phyloP scores from a whole-genome alignment of 345 rosid species.

The Eucalyptus erythrocorys region DNA sequence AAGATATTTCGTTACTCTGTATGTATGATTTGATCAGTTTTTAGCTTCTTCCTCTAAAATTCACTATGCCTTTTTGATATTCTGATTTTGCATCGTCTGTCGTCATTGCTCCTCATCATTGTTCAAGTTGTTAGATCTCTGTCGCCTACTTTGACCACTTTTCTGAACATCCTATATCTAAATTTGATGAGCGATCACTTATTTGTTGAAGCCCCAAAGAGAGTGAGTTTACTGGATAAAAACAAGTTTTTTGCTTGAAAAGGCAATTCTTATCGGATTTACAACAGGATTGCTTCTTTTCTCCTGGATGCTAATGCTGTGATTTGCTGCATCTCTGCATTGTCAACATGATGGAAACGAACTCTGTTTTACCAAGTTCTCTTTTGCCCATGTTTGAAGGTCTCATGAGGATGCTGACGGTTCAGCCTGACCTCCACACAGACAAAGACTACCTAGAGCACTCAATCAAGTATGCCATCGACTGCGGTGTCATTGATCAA shows the following conservation, averaged over 20 bases:
- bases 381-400: constrained; percentile 24
- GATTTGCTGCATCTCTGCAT: not conserved
- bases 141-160: not conserved
- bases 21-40: not conserved
- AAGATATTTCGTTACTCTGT: not conserved
- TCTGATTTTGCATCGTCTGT: not conserved
- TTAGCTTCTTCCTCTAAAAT: not conserved
- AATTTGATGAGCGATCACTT: not conserved
- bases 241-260: not conserved
- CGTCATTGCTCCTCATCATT: not conserved
- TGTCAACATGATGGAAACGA: not conserved
- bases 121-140: not conserved
- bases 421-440: constrained; percentile 52
- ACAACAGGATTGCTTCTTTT: not conserved
- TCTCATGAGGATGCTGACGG: constrained; percentile 75
- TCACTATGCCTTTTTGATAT: not conserved
- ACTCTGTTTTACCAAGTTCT: not conserved
- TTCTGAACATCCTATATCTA: not conserved
- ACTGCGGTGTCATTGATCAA: constrained; percentile 80
- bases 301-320: not conserved
- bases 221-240: not conserved
- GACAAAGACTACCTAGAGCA: constrained; percentile 59
- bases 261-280: not conserved
- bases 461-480: constrained; percentile 56
- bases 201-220: not conserved